phyloP scores from a whole-genome alignment of 140 eudicot species.

The Stevia rebaudiana region DNA sequence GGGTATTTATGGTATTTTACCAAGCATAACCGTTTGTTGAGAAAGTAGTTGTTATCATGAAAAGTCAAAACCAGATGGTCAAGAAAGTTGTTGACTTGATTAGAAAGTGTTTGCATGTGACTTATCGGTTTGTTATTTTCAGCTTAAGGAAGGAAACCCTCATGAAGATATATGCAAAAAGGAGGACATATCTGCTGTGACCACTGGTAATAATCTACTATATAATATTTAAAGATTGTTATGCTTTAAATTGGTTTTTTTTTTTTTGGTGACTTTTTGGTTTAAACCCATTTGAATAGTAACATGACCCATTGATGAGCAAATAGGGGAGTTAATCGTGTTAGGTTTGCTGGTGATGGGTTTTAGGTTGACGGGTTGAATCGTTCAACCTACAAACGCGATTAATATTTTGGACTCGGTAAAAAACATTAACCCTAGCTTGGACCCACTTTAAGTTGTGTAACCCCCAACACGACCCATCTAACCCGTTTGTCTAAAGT shows the following conservation, averaged over 20 bases:
- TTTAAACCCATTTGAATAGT: neutral
- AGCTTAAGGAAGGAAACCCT: slow-evolving; percentile 49
- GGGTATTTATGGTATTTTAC: neutral
- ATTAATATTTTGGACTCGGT: neutral
- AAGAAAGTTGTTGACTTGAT: neutral
- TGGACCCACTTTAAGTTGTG: neutral
- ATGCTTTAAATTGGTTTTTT: neutral
- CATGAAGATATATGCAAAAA: slow-evolving; percentile 49
- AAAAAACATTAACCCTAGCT: neutral
- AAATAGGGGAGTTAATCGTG: neutral
- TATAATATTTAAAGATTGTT: neutral
- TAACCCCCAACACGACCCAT: neutral
- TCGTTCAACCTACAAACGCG: no score
- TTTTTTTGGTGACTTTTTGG: neutral
- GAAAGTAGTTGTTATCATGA: neutral
- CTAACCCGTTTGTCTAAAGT: neutral
- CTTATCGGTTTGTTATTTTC: slow-evolving; percentile 26
- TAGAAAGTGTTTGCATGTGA: slow-evolving; percentile 13
- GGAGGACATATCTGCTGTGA: slow-evolving; percentile 39
- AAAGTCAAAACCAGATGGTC: neutral
- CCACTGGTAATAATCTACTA: slow-evolving; percentile 35
- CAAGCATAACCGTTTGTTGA: neutral
- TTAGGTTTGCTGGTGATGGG: no score
- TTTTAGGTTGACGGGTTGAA: neutral
- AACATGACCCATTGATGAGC: neutral